phyloP scores from a whole-genome alignment of 176 grass and related monocot genomes.

The Secale cereale region DNA sequence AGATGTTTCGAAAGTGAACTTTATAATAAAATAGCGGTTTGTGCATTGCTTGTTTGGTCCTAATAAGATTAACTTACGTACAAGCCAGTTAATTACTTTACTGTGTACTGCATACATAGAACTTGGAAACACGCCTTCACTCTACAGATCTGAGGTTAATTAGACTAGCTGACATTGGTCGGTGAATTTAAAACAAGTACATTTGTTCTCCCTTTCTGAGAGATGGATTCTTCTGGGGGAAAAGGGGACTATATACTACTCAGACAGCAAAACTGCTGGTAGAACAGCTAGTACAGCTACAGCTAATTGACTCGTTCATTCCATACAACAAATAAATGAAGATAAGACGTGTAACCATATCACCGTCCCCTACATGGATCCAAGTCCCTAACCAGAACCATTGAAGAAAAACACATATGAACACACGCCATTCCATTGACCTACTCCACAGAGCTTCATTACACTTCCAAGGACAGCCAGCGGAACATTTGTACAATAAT shows the following conservation, averaged over 20 bases:
- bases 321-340: neutral
- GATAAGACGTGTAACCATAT: neutral
- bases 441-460: neutral
- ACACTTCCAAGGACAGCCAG: no score
- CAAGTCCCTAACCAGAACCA: neutral
- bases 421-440: neutral
- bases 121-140: neutral
- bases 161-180: neutral
- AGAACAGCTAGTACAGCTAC: conserved; percentile 4
- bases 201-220: neutral
- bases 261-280: neutral
- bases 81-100: no score
- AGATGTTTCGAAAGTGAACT: neutral
- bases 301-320: neutral
- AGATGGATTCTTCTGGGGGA: neutral
- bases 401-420: neutral
- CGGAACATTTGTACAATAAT: no score
- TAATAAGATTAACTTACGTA: no score
- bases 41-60: neutral
- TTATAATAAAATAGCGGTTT: neutral
- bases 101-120: no score
- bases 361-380: neutral
- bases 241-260: no score
- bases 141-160: neutral
- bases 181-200: neutral